Base-by-base conservation (phyloP, 768 basidiomycete species). In the Dendrothele bispora region DNA sequence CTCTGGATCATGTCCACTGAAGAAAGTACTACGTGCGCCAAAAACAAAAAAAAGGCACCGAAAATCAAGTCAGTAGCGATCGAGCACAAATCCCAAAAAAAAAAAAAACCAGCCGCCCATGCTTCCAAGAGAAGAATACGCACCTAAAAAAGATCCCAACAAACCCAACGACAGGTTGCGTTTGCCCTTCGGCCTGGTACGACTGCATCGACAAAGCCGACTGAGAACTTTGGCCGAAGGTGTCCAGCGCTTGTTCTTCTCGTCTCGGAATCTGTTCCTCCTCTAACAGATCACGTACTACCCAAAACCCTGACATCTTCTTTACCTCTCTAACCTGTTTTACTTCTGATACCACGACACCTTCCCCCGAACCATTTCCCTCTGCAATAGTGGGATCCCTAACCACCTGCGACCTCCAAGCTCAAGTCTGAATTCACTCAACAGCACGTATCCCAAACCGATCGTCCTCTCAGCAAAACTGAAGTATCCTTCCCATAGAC, bases 121-220 rank as follows among this genome's bases (percentile, higher is more conserved):
- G n/a, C 21, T 21, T 11, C n/a, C 0, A 21, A 34, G 22, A 45
- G 11, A 4, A 21, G 22, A 22, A 38, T 14, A 40, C 61, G n/a
- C 60, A 84, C 87, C 87, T 89, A 68, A 92, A 92, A 66, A 93
- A 92, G 18, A 91, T 65, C 0, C 81, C 79, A 3, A 62, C 48
- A 36, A 82, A 77, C 15, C 70, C 73, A 35, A 29, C 27, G 32
- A 27, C 15, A 30, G 17, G 17, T 18, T 46, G 39, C 34, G 34
- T 22, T 35, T 43, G 26, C 8, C 10, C 15, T n/a, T 43, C 34
- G 30, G 14, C 20, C 24, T 15, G 30, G 24, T 21, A 44, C 20
- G 14, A 22, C 51, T 53, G 38, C 54, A n/a, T n/a, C n/a, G 35
- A 51, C 49, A 24, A 51, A 42, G 15, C 70, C 73, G 2, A 76